Evolutionary conservation across 2,329 filamentous ascomycete species (phyloP).

Genomic region (Neonectria hederae): DNA sequence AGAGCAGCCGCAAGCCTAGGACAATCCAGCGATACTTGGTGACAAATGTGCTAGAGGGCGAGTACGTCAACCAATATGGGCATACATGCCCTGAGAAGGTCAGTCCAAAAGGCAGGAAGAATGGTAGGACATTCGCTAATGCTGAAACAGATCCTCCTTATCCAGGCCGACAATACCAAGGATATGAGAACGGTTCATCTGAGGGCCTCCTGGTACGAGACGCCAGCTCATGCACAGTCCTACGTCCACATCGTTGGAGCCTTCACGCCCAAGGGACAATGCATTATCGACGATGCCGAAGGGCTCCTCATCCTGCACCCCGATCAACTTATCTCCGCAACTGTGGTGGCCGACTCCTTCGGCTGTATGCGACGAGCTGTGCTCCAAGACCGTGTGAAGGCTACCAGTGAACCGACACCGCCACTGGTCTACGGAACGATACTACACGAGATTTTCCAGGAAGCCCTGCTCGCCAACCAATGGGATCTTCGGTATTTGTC

Average conservation of each 20-base stretch:
- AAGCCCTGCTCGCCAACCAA: slow-evolving; percentile 81
- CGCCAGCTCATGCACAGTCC: slow-evolving; percentile 75
- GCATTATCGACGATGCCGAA: slow-evolving; percentile 81
- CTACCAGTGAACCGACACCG: slow-evolving; percentile 80
- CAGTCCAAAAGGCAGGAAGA: slow-evolving; percentile 35
- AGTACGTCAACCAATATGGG: slow-evolving; percentile 72
- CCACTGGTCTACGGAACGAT: slow-evolving; percentile 92
- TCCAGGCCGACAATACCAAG: slow-evolving; percentile 79
- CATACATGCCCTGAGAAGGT: slow-evolving; percentile 77
- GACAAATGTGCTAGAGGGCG: slow-evolving; percentile 74
- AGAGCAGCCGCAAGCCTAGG: slow-evolving; percentile 73
- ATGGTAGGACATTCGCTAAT: slow-evolving; percentile 25
- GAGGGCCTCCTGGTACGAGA: slow-evolving; percentile 87
- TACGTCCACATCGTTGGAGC: slow-evolving; percentile 88
- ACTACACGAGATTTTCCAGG: slow-evolving; percentile 94
- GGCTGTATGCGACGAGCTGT: slow-evolving; percentile 90
- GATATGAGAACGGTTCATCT: slow-evolving; percentile 75
- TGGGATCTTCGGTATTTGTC: slow-evolving; percentile 79
- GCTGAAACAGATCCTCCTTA: slow-evolving; percentile 73
- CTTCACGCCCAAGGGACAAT: slow-evolving; percentile 76
- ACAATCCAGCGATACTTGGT: slow-evolving; percentile 89
- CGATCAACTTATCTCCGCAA: slow-evolving; percentile 94
- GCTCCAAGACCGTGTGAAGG: slow-evolving; percentile 93
- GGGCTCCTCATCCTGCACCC: slow-evolving; percentile 93
- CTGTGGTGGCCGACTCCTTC: slow-evolving; percentile 96